phyloP scores from a whole-genome alignment of 2,329 filamentous ascomycete genomes.

The Curvularia sp. region DNA sequence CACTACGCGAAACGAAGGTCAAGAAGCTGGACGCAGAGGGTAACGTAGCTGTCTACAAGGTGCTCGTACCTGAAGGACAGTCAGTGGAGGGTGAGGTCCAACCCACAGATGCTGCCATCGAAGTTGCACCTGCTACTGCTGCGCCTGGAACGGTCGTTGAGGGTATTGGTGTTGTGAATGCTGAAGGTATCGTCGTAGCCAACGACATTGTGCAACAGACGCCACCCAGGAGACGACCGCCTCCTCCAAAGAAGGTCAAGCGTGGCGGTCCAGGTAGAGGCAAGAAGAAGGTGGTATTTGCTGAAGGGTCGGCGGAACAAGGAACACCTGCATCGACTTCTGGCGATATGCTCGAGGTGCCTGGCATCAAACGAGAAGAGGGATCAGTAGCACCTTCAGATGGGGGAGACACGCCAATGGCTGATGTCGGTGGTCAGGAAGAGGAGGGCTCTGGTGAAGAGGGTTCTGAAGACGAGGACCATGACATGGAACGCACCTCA shows the following conservation, averaged over 20 bases:
- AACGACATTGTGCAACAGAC: conserved; percentile 55
- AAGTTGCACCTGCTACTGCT: conserved; percentile 54
- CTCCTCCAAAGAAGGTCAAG: conserved; percentile 76
- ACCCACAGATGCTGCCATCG: conserved; percentile 57
- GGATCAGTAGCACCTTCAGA: conserved; percentile 48
- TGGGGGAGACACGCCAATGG: conserved; percentile 50
- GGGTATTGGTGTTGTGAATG: conserved; percentile 65
- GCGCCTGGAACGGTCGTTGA: conserved; percentile 67
- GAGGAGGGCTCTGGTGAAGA: conserved; percentile 58
- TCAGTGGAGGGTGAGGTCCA: conserved; percentile 82
- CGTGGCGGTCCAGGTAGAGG: conserved; percentile 82
- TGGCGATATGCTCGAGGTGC: conserved; percentile 36
- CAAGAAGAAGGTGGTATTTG: conserved; percentile 74
- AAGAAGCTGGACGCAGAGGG: conserved; percentile 76
- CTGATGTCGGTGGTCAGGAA: conserved; percentile 53
- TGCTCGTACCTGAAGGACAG: conserved; percentile 81
- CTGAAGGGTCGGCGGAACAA: conserved; percentile 53
- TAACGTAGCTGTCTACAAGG: conserved; percentile 83
- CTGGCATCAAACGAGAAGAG: conserved; percentile 50
- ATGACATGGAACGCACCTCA: conserved; percentile 57
- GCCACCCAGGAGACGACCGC: conserved; percentile 68
- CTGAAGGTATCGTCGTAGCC: conserved; percentile 65
- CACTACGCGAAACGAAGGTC: conserved; percentile 80
- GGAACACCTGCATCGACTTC: conserved; percentile 34
- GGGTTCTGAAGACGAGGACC: conserved; percentile 55